phyloP scores from a whole-genome alignment of 1,284 basidiomycete genomes.

The Kalmanozyma brasiliensis region DNA sequence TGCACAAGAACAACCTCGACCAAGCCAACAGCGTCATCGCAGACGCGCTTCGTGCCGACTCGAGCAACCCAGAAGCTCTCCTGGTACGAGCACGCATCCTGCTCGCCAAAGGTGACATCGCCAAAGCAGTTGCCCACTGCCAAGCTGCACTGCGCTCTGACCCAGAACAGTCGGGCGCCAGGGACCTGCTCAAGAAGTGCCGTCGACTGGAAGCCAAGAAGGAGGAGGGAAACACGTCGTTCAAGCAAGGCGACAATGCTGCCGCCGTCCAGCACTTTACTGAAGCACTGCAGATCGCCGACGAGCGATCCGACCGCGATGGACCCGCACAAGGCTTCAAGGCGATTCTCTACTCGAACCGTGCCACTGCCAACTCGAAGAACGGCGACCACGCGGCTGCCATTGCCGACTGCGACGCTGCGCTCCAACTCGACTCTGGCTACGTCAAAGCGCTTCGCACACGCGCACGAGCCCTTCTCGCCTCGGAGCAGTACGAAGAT shows the following conservation, averaged over 20 bases:
- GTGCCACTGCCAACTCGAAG: slow-evolving; percentile 82
- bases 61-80: slow-evolving; percentile 82
- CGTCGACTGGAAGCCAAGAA: slow-evolving; percentile 83
- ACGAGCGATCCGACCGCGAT: slow-evolving; percentile 45
- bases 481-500: slow-evolving; percentile 79
- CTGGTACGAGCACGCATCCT: slow-evolving; percentile 81
- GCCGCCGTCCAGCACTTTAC: slow-evolving; percentile 75
- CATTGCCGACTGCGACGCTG: slow-evolving; percentile 77
- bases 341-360: slow-evolving; percentile 82
- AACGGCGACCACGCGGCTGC: slow-evolving; percentile 76
- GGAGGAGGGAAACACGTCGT: slow-evolving; percentile 82
- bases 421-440: slow-evolving; percentile 75
- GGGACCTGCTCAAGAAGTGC: slow-evolving; percentile 78
- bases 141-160: slow-evolving; percentile 80
- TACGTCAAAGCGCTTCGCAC: slow-evolving; percentile 88
- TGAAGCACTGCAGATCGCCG: slow-evolving; percentile 53
- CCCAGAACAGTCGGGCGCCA: slow-evolving; percentile 79
- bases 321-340: slow-evolving; percentile 57
- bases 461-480: slow-evolving; percentile 80
- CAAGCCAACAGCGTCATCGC: slow-evolving; percentile 69
- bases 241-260: slow-evolving; percentile 75
- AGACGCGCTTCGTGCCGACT: slow-evolving; percentile 78
- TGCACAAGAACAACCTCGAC: slow-evolving; percentile 58
- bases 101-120: slow-evolving; percentile 78
- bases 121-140: slow-evolving; percentile 78